Evolutionary conservation across 1,284 basidiomycete species (phyloP).

Genomic region (Clitocybe nebularis): DNA sequence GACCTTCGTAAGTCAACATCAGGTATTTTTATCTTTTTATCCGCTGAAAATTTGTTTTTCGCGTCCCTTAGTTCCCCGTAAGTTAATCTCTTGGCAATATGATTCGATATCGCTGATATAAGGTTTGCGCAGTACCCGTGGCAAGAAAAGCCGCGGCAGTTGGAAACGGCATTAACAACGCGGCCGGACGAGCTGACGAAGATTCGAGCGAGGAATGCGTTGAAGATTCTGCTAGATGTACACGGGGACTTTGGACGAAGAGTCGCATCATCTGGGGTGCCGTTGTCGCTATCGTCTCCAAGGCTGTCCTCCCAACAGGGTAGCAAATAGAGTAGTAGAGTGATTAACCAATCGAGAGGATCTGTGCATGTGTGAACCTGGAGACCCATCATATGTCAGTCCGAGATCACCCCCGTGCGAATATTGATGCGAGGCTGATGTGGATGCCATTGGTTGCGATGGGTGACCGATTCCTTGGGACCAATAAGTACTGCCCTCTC

Average conservation of each 20-base stretch:
- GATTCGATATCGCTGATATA: conserved; percentile 15
- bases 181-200: conserved; percentile 81
- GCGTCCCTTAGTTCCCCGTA: conserved; percentile 56
- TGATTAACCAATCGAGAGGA: conserved; percentile 20
- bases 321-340: conserved; percentile 14
- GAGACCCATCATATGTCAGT: conserved; percentile 16
- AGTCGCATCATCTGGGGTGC: conserved; percentile 33
- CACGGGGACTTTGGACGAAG: conserved; percentile 78
- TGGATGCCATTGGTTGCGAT: conserved; percentile 33
- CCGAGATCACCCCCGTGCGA: conserved; percentile 36
- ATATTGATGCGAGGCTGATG: conserved; percentile 29
- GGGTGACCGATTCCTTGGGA: conserved; percentile 25
- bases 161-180: conserved; percentile 68
- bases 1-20: conserved; percentile 37
- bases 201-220: conserved; percentile 89
- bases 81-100: conserved; percentile 32
- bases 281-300: conserved; percentile 35
- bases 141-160: conserved; percentile 57
- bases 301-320: conserved; percentile 29
- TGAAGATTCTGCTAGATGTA: conserved; percentile 83
- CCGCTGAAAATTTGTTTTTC: conserved; percentile 4
- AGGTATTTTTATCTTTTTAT: conserved; percentile 12
- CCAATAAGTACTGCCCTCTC: conserved; percentile 17
- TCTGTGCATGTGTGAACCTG: conserved; percentile 14
- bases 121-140: conserved; percentile 64